A percentile compares a stretch with the other conserved stretches of the same genome.
Conservation (phyloP, 1,284 basidiomycete species). For the Ceratobasidium papillatum region DNA sequence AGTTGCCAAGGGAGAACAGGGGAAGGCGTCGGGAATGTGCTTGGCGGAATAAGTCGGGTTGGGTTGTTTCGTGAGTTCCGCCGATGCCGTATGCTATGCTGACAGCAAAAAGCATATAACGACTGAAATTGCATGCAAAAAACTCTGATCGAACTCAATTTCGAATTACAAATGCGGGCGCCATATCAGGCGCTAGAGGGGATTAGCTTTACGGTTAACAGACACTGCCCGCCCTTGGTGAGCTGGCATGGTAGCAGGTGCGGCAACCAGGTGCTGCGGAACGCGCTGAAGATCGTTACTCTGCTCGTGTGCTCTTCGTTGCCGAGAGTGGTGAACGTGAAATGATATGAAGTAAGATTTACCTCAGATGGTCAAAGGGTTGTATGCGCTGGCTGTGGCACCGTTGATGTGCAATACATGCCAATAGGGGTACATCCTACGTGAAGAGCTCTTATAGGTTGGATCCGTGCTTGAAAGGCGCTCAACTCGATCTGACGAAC, state of each 20-base stretch:
- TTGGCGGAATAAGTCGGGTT: neutral
- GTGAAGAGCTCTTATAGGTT: neutral
- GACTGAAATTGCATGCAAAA: neutral
- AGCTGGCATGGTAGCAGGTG: neutral
- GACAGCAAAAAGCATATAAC: neutral
- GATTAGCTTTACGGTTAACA: neutral
- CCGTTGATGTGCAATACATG: neutral
- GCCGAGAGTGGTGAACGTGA: neutral
- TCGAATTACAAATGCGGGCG: neutral
- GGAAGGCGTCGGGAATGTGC: neutral
- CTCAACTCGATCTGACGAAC: neutral
- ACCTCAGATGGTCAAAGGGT: constrained; percentile 7
- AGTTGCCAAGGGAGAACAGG: neutral
- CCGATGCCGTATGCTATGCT: neutral
- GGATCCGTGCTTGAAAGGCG: neutral
- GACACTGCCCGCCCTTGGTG: neutral
- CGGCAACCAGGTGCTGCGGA: neutral
- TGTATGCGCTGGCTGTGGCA: constrained; percentile 8
- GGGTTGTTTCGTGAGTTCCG: neutral
- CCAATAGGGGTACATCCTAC: neutral
- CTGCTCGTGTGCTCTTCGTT: neutral
- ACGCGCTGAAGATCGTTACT: neutral
- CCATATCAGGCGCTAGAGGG: neutral
- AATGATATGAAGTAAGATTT: constrained; percentile 11
- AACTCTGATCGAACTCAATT: neutral